A percentile compares a stretch with the other conserved stretches of the same genome.
Evolutionary conservation across 2,329 filamentous ascomycete species (phyloP).

Genomic region (Arthrobotrys sinensis): DNA sequence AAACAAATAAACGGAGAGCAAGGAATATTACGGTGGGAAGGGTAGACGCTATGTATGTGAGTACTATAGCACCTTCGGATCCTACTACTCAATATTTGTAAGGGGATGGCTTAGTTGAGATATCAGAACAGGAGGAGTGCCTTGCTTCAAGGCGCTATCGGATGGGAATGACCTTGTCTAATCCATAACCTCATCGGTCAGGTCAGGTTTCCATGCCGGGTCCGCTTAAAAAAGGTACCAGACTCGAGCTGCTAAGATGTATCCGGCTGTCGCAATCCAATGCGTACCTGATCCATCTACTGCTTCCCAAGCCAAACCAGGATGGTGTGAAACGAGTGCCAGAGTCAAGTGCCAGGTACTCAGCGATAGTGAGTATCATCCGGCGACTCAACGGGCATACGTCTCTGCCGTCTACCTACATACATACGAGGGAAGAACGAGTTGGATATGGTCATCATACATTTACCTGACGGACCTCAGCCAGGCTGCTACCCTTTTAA

Average conservation of each 20-base stretch:
- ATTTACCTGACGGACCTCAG: constrained; percentile 30
- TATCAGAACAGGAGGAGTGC: constrained; percentile 45
- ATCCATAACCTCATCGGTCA: constrained; percentile 51
- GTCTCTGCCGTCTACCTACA: constrained; percentile 25
- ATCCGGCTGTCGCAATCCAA: constrained; percentile 57
- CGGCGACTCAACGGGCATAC: constrained; percentile 32
- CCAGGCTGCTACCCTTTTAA: constrained; percentile 38
- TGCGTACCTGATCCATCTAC: constrained; percentile 54
- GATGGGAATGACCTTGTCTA: constrained; percentile 56
- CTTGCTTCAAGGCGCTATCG: constrained; percentile 58
- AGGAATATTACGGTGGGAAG: constrained; percentile 23
- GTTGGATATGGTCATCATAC: constrained; percentile 13
- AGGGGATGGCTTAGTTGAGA: constrained; percentile 51
- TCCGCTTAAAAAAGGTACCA: constrained; percentile 58
- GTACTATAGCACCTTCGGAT: constrained; percentile 36
- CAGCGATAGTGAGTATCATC: constrained; percentile 18
- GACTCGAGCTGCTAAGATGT: constrained; percentile 54
- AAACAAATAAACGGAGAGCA: constrained; percentile 42
- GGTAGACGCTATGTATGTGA: constrained; percentile 25
- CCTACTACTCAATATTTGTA: constrained; percentile 56
- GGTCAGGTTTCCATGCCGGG: constrained; percentile 36
- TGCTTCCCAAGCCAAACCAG: constrained; percentile 49
- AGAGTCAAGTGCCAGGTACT: constrained; percentile 42
- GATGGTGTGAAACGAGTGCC: constrained; percentile 48
- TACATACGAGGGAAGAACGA: constrained; percentile 6